Base-by-base conservation (phyloP, 768 basidiomycete genomes). In the Sporobolomyces roseus region DNA sequence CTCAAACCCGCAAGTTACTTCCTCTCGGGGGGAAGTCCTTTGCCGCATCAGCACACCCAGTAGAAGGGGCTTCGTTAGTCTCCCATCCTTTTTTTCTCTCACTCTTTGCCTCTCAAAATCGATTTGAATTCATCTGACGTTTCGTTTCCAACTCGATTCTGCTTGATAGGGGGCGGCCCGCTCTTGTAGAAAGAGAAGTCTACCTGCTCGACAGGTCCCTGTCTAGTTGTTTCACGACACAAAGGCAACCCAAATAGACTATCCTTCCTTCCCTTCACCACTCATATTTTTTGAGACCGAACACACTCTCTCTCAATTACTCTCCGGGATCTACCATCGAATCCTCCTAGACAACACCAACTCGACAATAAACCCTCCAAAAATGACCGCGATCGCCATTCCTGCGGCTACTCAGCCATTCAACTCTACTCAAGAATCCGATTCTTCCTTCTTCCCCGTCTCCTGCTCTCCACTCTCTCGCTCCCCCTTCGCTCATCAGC, bases 311-410 rank as follows among this genome's bases (percentile, higher is more conserved):
- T 30, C 0, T 51, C 30, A 45, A 17, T 27, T n/a, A 36, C 45
- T 33, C n/a, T n/a, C n/a, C n/a, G n/a, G n/a, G n/a, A n/a, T n/a
- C n/a, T n/a, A n/a, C n/a, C n/a, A n/a, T n/a, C n/a, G n/a, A n/a
- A n/a, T n/a, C n/a, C n/a, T n/a, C n/a, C n/a, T n/a, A n/a, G n/a
- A n/a, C n/a, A n/a, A n/a, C n/a, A n/a, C n/a, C n/a, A n/a, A n/a
- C n/a, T n/a, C n/a, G n/a, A n/a, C 30, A 8, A 16, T 27, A 59
- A 21, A 23, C n/a, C n/a, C n/a, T n/a, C n/a, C n/a, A 8, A 60
- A 30, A 4, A 72, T 72, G 71, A 38, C 71, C 38, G 71, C 71
- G 48, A 65, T 72, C 66, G 71, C 71, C 12, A 72, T 72, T 41
- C 70, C 70, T 19, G 6, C 58, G n/a, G 50, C 65, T 13, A 30